These are phyloP conservation scores for Fusarium miscanthi DNA, from an alignment of 2,329 filamentous ascomycete species.

Conservation along the genomic window DNA sequence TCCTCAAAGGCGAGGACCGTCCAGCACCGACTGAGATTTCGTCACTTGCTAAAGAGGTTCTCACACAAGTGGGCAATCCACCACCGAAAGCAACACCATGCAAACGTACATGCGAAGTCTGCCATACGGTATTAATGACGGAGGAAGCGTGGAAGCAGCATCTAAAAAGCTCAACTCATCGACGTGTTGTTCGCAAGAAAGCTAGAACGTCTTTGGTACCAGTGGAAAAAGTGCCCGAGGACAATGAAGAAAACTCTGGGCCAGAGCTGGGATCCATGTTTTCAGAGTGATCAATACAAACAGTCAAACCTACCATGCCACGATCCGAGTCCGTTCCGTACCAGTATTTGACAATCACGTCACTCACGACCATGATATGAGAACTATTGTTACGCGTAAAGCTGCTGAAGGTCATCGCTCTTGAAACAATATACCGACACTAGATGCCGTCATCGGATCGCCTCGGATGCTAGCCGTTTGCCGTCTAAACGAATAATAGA, in stretches of 20 bases:
- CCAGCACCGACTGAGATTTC: constrained; percentile 63
- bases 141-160: constrained; percentile 61
- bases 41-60: constrained; percentile 60
- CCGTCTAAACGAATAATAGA: not conserved
- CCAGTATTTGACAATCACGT: not conserved
- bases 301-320: not conserved
- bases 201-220: constrained; percentile 53
- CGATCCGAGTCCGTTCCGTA: not conserved
- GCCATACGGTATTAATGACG: constrained; percentile 71
- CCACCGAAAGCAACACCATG: constrained; percentile 64
- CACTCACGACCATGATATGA: not conserved
- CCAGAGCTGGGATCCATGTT: constrained; percentile 48
- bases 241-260: constrained; percentile 38
- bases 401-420: not conserved
- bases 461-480: not conserved
- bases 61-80: constrained; percentile 62
- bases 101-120: constrained; percentile 77
- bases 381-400: not conserved
- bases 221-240: constrained; percentile 32
- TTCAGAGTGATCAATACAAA: constrained; percentile 28
- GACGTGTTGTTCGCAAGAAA: constrained; percentile 49
- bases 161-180: constrained; percentile 52
- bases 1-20: constrained; percentile 68
- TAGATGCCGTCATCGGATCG: not conserved
- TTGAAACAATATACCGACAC: not conserved